phyloP scores from a whole-genome alignment of 169 alveolate genomes.

The Babesia divergens region DNA sequence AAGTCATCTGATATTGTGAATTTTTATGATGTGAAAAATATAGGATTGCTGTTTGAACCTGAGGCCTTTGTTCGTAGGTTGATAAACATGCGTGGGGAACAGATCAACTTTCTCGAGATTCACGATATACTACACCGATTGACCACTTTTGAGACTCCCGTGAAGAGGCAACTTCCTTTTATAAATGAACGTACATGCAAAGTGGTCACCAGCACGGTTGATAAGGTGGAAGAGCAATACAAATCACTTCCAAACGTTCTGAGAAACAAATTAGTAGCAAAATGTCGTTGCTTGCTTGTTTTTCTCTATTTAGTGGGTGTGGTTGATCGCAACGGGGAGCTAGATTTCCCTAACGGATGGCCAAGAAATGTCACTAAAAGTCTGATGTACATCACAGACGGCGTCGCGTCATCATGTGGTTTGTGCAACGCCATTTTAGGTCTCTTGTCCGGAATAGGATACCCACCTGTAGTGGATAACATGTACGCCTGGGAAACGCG shows the following conservation, averaged over 20 bases:
- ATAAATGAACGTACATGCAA: neutral
- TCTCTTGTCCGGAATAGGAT: constrained; percentile 77
- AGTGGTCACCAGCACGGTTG: neutral
- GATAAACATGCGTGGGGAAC: constrained; percentile 34
- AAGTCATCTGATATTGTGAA: constrained; percentile 8
- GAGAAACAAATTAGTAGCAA: constrained; percentile 16
- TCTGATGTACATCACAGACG: constrained; percentile 66
- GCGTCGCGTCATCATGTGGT: constrained; percentile 77
- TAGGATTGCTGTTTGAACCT: constrained; percentile 46
- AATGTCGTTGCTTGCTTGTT: constrained; percentile 72
- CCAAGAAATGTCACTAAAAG: constrained; percentile 77
- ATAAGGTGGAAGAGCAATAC: constrained; percentile 50
- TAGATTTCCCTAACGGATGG: constrained; percentile 83
- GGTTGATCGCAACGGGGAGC: constrained; percentile 67
- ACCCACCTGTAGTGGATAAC: constrained; percentile 78
- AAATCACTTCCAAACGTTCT: constrained; percentile 12
- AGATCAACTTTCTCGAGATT: constrained; percentile 24
- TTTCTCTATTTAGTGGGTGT: constrained; percentile 79
- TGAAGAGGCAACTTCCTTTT: neutral
- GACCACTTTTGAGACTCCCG: constrained; percentile 35
- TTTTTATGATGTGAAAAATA: neutral
- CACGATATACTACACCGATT: constrained; percentile 44
- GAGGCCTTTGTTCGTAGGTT: constrained; percentile 15
- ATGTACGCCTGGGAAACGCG: constrained; percentile 73
- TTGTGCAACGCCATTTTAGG: constrained; percentile 78